Conservation (phyloP, 345 rosid species). For the Mallotus nudiflorus region DNA sequence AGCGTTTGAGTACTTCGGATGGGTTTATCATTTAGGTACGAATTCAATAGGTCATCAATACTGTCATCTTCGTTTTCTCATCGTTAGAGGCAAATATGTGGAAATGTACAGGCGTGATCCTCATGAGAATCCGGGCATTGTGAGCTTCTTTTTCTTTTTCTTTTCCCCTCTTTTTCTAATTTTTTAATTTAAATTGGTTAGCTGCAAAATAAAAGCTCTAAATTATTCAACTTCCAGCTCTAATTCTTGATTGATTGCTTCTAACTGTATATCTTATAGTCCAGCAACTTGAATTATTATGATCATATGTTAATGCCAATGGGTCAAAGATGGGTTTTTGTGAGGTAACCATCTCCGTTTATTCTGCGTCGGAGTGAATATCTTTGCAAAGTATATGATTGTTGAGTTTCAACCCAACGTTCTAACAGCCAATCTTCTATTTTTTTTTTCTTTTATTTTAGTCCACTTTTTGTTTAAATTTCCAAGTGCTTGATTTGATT, state of each 20-base stretch:
- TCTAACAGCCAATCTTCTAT: neutral
- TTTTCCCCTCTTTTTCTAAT: neutral
- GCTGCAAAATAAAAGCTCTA: too few relatives aligned
- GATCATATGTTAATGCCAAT: too few relatives aligned
- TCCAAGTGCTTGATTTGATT: neutral
- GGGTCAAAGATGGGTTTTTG: too few relatives aligned
- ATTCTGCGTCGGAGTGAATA: neutral
- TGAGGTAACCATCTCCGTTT: too few relatives aligned
- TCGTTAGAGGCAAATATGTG: constrained; percentile 72
- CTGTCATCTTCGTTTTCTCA: constrained; percentile 72
- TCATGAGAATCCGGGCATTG: constrained; percentile 82
- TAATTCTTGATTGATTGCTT: too few relatives aligned
- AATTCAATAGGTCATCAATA: constrained; percentile 82
- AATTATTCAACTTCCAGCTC: too few relatives aligned
- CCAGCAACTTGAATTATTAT: too few relatives aligned
- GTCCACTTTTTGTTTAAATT: neutral
- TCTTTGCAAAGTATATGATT: neutral
- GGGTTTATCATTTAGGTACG: constrained; percentile 82
- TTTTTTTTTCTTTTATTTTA: neutral
- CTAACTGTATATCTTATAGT: too few relatives aligned
- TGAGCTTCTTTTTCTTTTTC: constrained; percentile 30
- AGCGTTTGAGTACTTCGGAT: constrained; percentile 62
- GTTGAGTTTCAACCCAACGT: neutral
- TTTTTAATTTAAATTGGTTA: neutral
- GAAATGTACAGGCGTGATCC: constrained; percentile 95